These are phyloP conservation scores for Leccinum disarticulatum DNA, from an alignment of 768 basidiomycete species.

Conservation along the genomic window DNA sequence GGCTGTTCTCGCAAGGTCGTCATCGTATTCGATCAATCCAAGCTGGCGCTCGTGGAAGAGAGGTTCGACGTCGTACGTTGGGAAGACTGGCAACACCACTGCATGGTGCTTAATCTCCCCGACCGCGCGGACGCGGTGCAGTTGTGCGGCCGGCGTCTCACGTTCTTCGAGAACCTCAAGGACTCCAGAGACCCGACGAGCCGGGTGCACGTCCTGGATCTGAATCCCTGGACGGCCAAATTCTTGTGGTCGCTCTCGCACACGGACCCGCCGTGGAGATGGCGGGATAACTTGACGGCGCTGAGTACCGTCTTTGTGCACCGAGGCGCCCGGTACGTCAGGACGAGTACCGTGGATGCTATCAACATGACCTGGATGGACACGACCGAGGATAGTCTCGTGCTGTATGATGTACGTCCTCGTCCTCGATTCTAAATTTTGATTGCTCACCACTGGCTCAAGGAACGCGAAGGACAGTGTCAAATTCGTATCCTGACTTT, in stretches of 20 bases:
- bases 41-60: slow-evolving; percentile 44
- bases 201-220: slow-evolving; percentile 31
- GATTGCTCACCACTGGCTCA: slow-evolving; percentile 2
- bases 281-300: slow-evolving; percentile 26
- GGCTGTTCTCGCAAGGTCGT: slow-evolving; percentile 43
- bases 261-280: slow-evolving; percentile 31
- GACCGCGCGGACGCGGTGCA: slow-evolving; percentile 31
- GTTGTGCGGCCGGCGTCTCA: slow-evolving; percentile 31
- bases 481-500: slow-evolving; percentile 34
- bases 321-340: slow-evolving; percentile 27
- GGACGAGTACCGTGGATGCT: slow-evolving; percentile 43
- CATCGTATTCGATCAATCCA: slow-evolving; percentile 54
- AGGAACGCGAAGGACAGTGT: slow-evolving; percentile 36
- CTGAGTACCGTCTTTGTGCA: slow-evolving; percentile 31
- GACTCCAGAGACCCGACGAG: slow-evolving; percentile 19
- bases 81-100: slow-evolving; percentile 51
- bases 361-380: slow-evolving; percentile 49
- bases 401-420: slow-evolving; percentile 51
- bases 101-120: slow-evolving; percentile 35
- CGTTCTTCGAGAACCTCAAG: slow-evolving; percentile 32
- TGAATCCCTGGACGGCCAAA: slow-evolving; percentile 28
- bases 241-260: slow-evolving; percentile 29
- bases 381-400: slow-evolving; percentile 60
- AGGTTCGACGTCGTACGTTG: slow-evolving; percentile 50
- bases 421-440: neutral